Base-by-base conservation (phyloP, 352 stramenopile genomes). In the Phytophthora pisi region DNA sequence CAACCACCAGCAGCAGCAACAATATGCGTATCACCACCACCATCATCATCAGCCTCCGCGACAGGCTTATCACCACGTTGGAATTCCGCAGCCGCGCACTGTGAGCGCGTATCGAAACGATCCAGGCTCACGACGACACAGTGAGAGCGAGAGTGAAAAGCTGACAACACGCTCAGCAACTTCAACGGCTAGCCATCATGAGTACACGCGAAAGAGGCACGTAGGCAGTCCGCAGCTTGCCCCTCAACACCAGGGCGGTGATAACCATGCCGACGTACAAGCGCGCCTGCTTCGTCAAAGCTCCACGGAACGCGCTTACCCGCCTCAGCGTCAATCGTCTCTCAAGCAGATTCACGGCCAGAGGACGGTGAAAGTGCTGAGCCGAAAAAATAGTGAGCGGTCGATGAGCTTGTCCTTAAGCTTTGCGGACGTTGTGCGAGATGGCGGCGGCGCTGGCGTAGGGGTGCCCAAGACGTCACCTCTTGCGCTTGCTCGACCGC, bases 351-450 rank as follows among this genome's bases (percentile, higher is more conserved):
- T 72, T 23, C 56, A 73, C 34, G 38, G 43, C 3, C 58, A 70
- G 53, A 69, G 72, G 23, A 75, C 51, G 36, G 65, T 53, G 52
- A 76, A 43, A 31, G 52, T 57, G 47, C 60, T 77, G 51, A 78
- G 63, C 18, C 78, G 86, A 23, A 95, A 95, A 67, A 78, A 72
- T 16, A 84, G 83, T 11, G 81, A 86, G 23, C 83, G 88, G 15
- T 96, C 88, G 8, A 83, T 96, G 72, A 96, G 88, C 68, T 93
- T 95, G 38, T 95, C 87, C 3, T 79, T 95, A 62, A 95, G 88
- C 70, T 96, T 96, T 75, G 88, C 88, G 0, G 88, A 96, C 51
- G 88, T 96, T 11, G 88, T 96, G 0, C 77, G 90, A 13, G 85
- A 86, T 18, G 84, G 86, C n/a, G 75, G 68, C 0, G 55, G 70